These are phyloP conservation scores for Colletotrichum sp. DNA, from an alignment of 2,329 filamentous ascomycete species.

Conservation along the genomic window DNA sequence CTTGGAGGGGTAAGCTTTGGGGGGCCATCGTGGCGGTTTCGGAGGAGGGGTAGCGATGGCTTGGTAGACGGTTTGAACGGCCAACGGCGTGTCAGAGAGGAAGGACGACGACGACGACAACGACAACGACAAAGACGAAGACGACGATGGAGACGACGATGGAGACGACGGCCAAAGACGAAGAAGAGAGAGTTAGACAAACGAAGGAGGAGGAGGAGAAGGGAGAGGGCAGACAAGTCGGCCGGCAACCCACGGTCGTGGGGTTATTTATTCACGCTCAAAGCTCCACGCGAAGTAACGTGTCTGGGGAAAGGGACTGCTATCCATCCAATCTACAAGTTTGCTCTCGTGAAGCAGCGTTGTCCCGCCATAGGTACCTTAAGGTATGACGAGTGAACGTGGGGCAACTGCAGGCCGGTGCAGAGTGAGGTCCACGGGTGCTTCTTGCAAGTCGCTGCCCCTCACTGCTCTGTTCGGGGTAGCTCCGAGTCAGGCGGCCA, in stretches of 20 bases:
- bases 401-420: background rate
- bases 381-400: conserved; percentile 9
- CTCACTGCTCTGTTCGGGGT: conserved; percentile 1
- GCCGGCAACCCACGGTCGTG: background rate
- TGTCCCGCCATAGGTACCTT: conserved; percentile 2
- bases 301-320: background rate
- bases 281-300: conserved; percentile 2
- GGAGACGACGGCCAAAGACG: background rate
- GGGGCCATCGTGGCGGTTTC: conserved; percentile 21
- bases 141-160: background rate
- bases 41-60: background rate
- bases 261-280: conserved; percentile 13
- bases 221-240: background rate
- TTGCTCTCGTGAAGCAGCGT: conserved; percentile 9
- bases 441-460: background rate
- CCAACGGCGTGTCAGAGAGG: background rate
- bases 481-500: conserved; percentile 16
- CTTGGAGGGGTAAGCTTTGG: conserved; percentile 35
- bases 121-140: background rate
- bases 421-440: background rate
- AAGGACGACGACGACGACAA: background rate
- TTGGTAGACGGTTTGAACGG: background rate
- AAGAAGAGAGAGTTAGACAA: background rate
- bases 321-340: background rate
- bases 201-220: background rate